These are phyloP conservation scores for Hirsutella rhossiliensis DNA, from an alignment of 2,329 filamentous ascomycete genomes.

Conservation along the genomic window DNA sequence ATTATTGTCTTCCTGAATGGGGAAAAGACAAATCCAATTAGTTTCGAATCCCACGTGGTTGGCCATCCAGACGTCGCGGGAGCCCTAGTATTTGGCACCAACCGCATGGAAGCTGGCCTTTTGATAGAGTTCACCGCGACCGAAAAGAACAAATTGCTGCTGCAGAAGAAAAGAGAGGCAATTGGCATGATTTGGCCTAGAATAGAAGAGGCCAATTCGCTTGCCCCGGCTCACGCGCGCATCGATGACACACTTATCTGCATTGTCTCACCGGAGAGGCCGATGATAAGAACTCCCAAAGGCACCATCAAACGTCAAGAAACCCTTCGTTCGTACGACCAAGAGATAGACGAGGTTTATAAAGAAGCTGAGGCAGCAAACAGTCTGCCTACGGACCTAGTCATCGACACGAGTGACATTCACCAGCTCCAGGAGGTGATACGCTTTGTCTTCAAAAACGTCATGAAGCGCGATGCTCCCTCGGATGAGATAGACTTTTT, in stretches of 20 bases:
- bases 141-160: background rate
- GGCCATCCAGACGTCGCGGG: background rate
- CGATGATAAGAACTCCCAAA: conserved; percentile 3
- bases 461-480: background rate
- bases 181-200: conserved; percentile 2
- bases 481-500: conserved; percentile 3
- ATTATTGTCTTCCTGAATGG: background rate
- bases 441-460: background rate
- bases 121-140: background rate
- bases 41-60: background rate
- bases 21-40: background rate
- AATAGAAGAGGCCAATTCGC: conserved; percentile 1
- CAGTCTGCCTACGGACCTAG: too few species aligned
- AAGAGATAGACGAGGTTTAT: conserved; percentile 5
- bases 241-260: conserved; percentile 1
- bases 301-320: conserved; percentile 5
- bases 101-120: background rate
- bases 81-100: background rate
- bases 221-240: conserved; percentile 2
- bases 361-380: background rate
- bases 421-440: background rate
- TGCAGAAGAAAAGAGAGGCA: background rate
- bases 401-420: background rate
- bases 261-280: background rate
- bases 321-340: conserved; percentile 5